phyloP scores from a whole-genome alignment of 176 grass and related monocot species.

The Luzula sylvatica region DNA sequence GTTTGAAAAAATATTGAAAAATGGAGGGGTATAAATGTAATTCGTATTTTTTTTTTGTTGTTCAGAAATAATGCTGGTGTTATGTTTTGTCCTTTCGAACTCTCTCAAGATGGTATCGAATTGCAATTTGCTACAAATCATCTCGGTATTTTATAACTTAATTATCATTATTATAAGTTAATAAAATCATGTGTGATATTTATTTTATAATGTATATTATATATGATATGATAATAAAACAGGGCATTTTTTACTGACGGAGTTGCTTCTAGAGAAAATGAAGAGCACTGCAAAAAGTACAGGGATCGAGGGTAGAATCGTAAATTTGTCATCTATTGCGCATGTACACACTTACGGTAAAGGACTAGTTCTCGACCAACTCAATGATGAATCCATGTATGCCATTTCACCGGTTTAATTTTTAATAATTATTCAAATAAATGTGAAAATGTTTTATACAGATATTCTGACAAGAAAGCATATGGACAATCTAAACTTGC shows the following conservation, averaged over 20 bases:
- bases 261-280: conserved; percentile 89
- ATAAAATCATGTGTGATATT: too few relatives aligned
- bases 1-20: neutral
- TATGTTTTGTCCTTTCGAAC: conserved; percentile 87
- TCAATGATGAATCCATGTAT: conserved; percentile 61
- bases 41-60: neutral
- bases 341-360: conserved; percentile 60
- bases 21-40: neutral
- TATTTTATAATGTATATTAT: conserved; percentile 4
- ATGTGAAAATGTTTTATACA: conserved; percentile 22
- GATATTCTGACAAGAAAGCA: conserved; percentile 80
- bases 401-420: neutral
- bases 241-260: conserved; percentile 92
- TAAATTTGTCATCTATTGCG: conserved; percentile 83
- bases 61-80: conserved; percentile 91
- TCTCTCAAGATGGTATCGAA: conserved; percentile 83
- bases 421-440: neutral
- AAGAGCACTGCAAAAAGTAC: conserved; percentile 53
- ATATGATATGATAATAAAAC: conserved; percentile 18
- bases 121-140: conserved; percentile 94
- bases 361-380: conserved; percentile 62
- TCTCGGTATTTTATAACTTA: conserved; percentile 43
- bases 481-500: conserved; percentile 97
- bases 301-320: conserved; percentile 70
- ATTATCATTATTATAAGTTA: neutral